Evolutionary conservation across 163 green algal species (phyloP).

Genomic region (Scenedesmus sp.): DNA sequence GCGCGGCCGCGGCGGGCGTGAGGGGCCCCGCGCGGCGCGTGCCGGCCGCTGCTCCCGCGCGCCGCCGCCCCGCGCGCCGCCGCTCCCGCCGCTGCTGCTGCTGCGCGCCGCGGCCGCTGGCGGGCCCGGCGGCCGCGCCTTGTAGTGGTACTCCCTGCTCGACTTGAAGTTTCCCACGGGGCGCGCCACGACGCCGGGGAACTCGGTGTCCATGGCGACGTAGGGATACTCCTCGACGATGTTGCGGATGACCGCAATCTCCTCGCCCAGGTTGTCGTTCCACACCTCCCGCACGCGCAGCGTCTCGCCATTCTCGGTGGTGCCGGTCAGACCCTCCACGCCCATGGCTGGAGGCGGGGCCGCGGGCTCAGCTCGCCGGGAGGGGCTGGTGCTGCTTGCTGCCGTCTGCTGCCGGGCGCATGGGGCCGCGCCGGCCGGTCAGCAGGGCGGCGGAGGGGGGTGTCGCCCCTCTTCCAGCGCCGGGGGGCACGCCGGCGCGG

Average conservation of each 20-base stretch:
- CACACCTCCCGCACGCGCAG: conserved; percentile 96
- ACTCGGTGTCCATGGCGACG: conserved; percentile 99
- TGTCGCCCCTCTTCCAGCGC: too few relatives aligned
- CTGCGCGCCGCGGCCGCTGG: background rate
- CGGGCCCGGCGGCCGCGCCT: conserved; percentile 44
- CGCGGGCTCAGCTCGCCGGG: too few relatives aligned
- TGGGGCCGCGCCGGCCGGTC: too few relatives aligned
- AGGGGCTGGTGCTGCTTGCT: too few relatives aligned
- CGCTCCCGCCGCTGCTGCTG: background rate
- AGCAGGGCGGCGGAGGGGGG: too few relatives aligned
- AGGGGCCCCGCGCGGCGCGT: too few relatives aligned
- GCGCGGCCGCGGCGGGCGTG: background rate
- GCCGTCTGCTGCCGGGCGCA: too few relatives aligned
- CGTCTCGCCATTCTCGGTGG: conserved; percentile 66
- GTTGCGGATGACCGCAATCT: conserved; percentile 92
- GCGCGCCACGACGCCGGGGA: conserved; percentile 90
- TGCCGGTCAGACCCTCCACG: conserved; percentile 57
- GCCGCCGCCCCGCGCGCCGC: background rate
- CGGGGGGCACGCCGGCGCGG: too few relatives aligned
- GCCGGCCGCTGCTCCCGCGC: background rate
- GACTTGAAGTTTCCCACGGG: conserved; percentile 97
- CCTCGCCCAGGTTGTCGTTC: conserved; percentile 95
- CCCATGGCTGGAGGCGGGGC: too few relatives aligned
- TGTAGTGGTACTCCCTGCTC: conserved; percentile 96
- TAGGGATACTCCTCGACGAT: conserved; percentile 95